These are phyloP conservation scores for Lanmaoa pseudosensibilis DNA, from an alignment of 768 basidiomycete species.

Conservation along the genomic window DNA sequence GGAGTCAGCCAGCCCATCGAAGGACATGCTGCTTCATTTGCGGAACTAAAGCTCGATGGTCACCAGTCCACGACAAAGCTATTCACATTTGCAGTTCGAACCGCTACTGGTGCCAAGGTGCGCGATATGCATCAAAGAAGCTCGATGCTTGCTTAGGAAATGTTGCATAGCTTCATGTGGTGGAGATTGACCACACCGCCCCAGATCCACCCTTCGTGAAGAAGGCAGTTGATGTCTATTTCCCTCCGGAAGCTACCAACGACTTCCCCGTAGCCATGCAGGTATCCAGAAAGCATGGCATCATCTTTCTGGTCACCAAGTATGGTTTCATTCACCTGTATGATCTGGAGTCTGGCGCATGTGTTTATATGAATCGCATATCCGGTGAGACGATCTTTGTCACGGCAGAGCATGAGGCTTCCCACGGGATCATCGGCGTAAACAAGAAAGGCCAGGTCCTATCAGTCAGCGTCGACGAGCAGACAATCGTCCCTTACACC, in stretches of 20 bases:
- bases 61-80: constrained; percentile 83
- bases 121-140: constrained; percentile 21
- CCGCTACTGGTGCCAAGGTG: constrained; percentile 97
- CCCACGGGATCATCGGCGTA: constrained; percentile 96
- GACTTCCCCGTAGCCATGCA: constrained; percentile 99
- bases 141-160: constrained; percentile 7
- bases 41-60: constrained; percentile 88
- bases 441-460: constrained; percentile 99
- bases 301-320: constrained; percentile 96
- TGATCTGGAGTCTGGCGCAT: constrained; percentile 94
- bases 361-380: constrained; percentile 99
- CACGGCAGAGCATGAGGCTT: constrained; percentile 92
- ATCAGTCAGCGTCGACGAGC: constrained; percentile 95
- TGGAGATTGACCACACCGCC: constrained; percentile 95
- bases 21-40: constrained; percentile 96
- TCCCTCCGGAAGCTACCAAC: constrained; percentile 96
- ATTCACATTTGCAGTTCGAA: constrained; percentile 93
- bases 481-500: constrained; percentile 94
- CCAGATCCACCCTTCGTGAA: constrained; percentile 92
- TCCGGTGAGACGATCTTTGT: constrained; percentile 99
- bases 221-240: constrained; percentile 98
- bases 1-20: constrained; percentile 97
- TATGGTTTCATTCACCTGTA: constrained; percentile 99
- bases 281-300: constrained; percentile 94
- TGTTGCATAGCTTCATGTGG: constrained; percentile 80